Percentiles rank a stretch among this genome's conserved stretches.
Evolutionary conservation across 2,329 filamentous ascomycete species (phyloP).

Genomic region (Paramyrothecium sp.): DNA sequence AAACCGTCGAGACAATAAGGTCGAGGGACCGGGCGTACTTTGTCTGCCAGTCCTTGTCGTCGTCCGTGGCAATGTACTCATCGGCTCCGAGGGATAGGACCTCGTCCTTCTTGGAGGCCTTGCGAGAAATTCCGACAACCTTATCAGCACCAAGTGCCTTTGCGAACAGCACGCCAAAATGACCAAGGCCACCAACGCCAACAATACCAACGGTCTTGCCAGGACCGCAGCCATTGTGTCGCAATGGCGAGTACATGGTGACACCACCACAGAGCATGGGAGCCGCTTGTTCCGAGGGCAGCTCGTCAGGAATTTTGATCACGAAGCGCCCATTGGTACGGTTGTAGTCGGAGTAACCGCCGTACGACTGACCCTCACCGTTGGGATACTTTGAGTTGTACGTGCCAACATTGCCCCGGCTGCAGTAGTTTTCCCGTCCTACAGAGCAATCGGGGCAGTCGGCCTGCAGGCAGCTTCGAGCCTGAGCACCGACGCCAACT

Average conservation of each 20-base stretch:
- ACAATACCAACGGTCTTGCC: constrained; percentile 65
- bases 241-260: constrained; percentile 61
- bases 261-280: constrained; percentile 71
- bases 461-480: constrained; percentile 44
- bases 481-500: constrained; percentile 60
- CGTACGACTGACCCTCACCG: constrained; percentile 36
- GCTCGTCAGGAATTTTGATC: constrained; percentile 37
- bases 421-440: constrained; percentile 39
- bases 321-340: constrained; percentile 37
- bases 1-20: constrained; percentile 56
- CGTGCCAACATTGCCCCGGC: constrained; percentile 38
- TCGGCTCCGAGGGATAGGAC: constrained; percentile 54
- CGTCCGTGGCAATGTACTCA: constrained; percentile 31
- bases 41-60: constrained; percentile 50
- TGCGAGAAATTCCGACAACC: constrained; percentile 54
- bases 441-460: constrained; percentile 36
- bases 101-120: constrained; percentile 47
- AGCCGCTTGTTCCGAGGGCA: constrained; percentile 37
- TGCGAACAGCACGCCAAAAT: constrained; percentile 64
- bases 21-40: constrained; percentile 49
- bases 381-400: constrained; percentile 50
- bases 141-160: constrained; percentile 62
- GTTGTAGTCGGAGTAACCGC: constrained; percentile 37
- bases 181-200: constrained; percentile 63
- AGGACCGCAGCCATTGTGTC: constrained; percentile 58